Conservation (phyloP, 2,329 filamentous ascomycete genomes). For the Colletotrichum sp. region DNA sequence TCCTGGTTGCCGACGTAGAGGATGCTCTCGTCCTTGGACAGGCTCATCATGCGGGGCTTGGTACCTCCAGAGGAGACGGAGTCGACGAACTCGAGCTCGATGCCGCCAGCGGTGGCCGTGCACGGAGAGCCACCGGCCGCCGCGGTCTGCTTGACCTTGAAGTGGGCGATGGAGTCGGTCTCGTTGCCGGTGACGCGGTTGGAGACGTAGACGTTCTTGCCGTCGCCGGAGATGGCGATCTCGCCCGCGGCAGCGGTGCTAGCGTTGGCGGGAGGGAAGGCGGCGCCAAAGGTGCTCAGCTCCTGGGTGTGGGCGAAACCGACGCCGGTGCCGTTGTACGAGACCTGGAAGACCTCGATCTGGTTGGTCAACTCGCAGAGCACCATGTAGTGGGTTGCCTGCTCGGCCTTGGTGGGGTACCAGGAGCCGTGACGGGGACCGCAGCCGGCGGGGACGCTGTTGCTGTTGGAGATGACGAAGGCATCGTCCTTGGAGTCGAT, state of each 20-base stretch:
- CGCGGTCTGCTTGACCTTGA: slow-evolving; percentile 34
- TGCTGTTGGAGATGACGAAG: slow-evolving; percentile 39
- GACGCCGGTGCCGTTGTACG: slow-evolving; percentile 39
- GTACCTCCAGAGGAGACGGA: slow-evolving; percentile 37
- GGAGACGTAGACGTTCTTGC: slow-evolving; percentile 52
- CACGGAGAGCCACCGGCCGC: slow-evolving; percentile 23
- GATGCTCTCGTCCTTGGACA: slow-evolving; percentile 34
- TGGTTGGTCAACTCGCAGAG: slow-evolving; percentile 51
- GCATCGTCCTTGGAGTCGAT: slow-evolving; percentile 46
- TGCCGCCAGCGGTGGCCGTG: slow-evolving; percentile 26
- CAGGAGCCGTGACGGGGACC: slow-evolving; percentile 58
- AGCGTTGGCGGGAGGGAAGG: slow-evolving; percentile 35
- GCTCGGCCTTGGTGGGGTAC: slow-evolving; percentile 35
- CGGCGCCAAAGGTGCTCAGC: slow-evolving; percentile 39
- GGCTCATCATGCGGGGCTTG: slow-evolving; percentile 52
- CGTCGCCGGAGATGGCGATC: slow-evolving; percentile 44
- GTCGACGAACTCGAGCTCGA: slow-evolving; percentile 36
- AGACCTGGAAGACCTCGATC: slow-evolving; percentile 45
- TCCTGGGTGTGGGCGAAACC: slow-evolving; percentile 38
- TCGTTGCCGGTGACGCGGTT: slow-evolving; percentile 51
- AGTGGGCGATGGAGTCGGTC: slow-evolving; percentile 53
- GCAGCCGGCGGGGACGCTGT: slow-evolving; percentile 40
- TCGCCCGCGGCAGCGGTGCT: slow-evolving; percentile 48
- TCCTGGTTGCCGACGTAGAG: slow-evolving; percentile 54
- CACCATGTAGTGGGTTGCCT: slow-evolving; percentile 49